Evolutionary conservation across 495 filamentous ascomycete genomes (phyloP).

Genomic region (Aspergillus haitiensis): DNA sequence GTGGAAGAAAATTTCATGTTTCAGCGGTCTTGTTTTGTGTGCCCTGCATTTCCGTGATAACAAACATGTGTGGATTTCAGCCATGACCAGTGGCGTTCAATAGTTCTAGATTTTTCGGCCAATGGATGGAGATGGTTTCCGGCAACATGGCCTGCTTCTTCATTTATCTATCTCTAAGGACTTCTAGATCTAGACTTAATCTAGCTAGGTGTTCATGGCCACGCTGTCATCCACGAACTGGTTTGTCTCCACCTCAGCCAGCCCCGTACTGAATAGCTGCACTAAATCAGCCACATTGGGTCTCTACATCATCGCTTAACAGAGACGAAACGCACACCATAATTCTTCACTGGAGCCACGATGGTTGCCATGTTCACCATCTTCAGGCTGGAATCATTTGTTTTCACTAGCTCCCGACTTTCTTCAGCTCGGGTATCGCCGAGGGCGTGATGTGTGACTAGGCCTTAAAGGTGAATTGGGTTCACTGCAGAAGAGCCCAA

Average conservation of each 20-base stretch:
- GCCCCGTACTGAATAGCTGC: slow-evolving; percentile 1
- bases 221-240: neutral
- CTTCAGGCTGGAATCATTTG: neutral
- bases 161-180: neutral
- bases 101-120: neutral
- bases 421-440: slow-evolving; percentile 10
- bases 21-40: too few relatives aligned
- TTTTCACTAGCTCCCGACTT: neutral
- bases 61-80: neutral
- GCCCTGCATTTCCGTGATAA: neutral
- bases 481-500: neutral
- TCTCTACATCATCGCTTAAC: neutral
- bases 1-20: too few relatives aligned
- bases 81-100: neutral
- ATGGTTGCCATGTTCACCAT: neutral
- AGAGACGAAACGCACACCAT: neutral
- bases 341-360: neutral
- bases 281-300: neutral
- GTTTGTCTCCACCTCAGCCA: neutral
- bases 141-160: neutral
- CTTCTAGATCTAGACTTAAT: neutral
- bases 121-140: neutral
- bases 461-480: neutral
- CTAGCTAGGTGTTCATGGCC: neutral
- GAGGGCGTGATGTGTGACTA: neutral